Percentiles rank a stretch among this genome's conserved stretches.
These are phyloP conservation scores for Balakata baccata DNA, from an alignment of 345 rosid species.

Conservation along the genomic window DNA sequence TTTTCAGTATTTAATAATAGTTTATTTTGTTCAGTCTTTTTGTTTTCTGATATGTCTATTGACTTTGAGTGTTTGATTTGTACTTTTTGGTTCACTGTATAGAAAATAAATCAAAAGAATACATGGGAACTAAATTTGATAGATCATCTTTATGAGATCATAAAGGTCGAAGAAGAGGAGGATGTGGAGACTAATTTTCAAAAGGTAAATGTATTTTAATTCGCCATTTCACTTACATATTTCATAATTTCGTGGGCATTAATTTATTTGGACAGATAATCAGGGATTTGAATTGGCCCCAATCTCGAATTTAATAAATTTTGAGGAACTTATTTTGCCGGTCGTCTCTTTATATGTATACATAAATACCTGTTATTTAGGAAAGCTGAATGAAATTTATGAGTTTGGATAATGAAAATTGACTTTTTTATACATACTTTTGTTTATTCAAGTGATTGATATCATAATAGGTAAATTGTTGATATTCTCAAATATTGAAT, in stretches of 20 bases:
- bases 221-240: neutral
- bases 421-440: neutral
- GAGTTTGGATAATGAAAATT: neutral
- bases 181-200: conserved; percentile 88
- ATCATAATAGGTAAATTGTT: neutral
- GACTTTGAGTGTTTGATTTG: neutral
- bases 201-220: conserved; percentile 47
- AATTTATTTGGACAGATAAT: neutral
- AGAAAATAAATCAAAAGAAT: conserved; percentile 28
- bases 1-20: no score
- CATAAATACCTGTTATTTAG: neutral
- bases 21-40: neutral
- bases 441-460: neutral
- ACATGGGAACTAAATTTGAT: conserved; percentile 26
- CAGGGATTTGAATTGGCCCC: no score
- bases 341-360: no score
- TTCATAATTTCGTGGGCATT: neutral
- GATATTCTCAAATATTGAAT: neutral
- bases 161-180: conserved; percentile 83
- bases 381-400: neutral
- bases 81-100: neutral
- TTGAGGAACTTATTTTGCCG: neutral
- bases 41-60: neutral
- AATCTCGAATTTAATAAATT: neutral
- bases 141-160: conserved; percentile 61